These are phyloP conservation scores for Strigomonas oncopelti DNA, from an alignment of 208 protist genomes.

Conservation along the genomic window DNA sequence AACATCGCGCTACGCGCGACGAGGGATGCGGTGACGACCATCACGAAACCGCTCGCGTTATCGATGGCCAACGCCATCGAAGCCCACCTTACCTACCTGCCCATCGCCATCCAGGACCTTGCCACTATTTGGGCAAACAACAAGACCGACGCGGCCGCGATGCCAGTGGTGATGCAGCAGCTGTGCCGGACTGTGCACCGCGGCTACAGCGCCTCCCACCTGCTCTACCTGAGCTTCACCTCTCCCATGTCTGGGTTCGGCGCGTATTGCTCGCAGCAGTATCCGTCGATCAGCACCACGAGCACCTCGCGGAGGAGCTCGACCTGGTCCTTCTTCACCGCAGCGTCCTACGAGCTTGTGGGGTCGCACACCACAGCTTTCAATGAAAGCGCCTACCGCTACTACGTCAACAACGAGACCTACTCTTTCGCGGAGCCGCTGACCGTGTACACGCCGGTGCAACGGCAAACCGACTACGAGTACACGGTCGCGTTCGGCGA, in stretches of 20 bases:
- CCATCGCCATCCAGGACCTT: slow-evolving; percentile 23
- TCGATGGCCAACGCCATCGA: slow-evolving; percentile 21
- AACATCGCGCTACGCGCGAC: slow-evolving; percentile 20
- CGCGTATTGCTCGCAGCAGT: slow-evolving; percentile 61
- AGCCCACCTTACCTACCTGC: slow-evolving; percentile 26
- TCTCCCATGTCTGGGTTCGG: slow-evolving; percentile 55
- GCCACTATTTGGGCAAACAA: slow-evolving; percentile 20
- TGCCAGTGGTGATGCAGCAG: slow-evolving; percentile 44
- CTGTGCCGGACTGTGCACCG: slow-evolving; percentile 32
- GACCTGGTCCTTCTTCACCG: slow-evolving; percentile 33
- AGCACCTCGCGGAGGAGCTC: slow-evolving; percentile 25
- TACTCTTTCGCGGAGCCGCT: slow-evolving; percentile 27
- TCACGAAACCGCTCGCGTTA: slow-evolving; percentile 21
- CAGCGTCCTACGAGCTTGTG: slow-evolving; percentile 21
- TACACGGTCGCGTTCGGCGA: slow-evolving; percentile 39
- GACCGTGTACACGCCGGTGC: slow-evolving; percentile 19
- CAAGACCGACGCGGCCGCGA: slow-evolving; percentile 14
- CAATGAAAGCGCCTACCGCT: slow-evolving; percentile 15
- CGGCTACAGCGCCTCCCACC: not conserved
- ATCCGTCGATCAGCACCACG: slow-evolving; percentile 20
- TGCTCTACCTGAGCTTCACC: slow-evolving; percentile 48
- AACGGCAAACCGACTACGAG: slow-evolving; percentile 35
- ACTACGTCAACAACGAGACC: slow-evolving; percentile 24
- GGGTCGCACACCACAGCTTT: not conserved
- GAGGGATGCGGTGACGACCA: slow-evolving; percentile 17